Conservation (phyloP, 495 filamentous ascomycete species). For the Penicillium riverlandense region DNA sequence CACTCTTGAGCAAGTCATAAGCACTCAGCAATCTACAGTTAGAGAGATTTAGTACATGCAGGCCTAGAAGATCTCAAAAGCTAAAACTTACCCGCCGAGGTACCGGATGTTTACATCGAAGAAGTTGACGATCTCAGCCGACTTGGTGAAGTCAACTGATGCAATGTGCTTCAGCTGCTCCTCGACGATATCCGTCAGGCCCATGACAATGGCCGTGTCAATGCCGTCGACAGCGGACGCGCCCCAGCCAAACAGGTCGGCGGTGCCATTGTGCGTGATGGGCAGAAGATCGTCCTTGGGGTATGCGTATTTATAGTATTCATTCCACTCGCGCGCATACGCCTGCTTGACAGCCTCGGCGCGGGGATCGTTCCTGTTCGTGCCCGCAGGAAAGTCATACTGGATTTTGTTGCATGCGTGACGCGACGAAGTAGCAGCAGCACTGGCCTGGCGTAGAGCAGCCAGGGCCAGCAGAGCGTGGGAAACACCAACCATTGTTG, state of each 20-base stretch:
- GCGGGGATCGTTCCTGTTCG: constrained; percentile 10
- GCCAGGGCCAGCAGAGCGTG: constrained; percentile 6
- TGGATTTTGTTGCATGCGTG: constrained; percentile 12
- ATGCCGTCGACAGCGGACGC: constrained; percentile 15
- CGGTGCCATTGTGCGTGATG: constrained; percentile 9
- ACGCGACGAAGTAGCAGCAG: neutral
- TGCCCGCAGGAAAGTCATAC: constrained; percentile 12
- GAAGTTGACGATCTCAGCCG: constrained; percentile 9
- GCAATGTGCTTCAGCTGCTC: constrained; percentile 14
- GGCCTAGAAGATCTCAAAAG: neutral
- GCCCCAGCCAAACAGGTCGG: constrained; percentile 17
- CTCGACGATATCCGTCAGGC: constrained; percentile 16
- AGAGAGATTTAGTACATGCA: neutral
- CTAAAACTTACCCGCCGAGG: constrained; percentile 7
- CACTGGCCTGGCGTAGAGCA: neutral
- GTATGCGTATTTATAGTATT: constrained; percentile 15
- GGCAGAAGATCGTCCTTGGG: constrained; percentile 12
- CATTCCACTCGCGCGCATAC: constrained; percentile 14
- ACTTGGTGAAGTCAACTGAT: constrained; percentile 13
- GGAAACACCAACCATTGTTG: constrained; percentile 3
- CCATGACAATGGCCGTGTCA: constrained; percentile 18
- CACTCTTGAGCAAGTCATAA: constrained; percentile 17
- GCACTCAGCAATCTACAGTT: constrained; percentile 10
- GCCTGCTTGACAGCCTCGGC: constrained; percentile 13
- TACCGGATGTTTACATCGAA: constrained; percentile 18